These are phyloP conservation scores for Arthrocladium fulminans DNA, from an alignment of 2,329 filamentous ascomycete species.

Conservation along the genomic window DNA sequence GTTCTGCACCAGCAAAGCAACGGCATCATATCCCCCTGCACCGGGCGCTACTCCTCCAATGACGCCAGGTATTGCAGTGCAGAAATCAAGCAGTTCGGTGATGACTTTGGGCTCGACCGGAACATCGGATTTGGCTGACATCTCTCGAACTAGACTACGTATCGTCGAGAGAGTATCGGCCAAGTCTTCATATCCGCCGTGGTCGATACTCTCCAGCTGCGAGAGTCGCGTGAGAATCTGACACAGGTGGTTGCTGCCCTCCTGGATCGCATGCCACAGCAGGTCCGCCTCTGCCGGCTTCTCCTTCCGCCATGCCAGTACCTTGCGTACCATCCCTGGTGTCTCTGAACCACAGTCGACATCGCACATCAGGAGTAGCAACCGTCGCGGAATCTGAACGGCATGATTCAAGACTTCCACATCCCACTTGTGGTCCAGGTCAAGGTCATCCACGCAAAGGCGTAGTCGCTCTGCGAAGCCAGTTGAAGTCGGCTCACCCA, in stretches of 20 bases:
- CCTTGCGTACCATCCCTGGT: conserved; percentile 89
- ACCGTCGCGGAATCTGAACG: conserved; percentile 61
- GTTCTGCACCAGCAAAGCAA: conserved; percentile 70
- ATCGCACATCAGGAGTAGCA: conserved; percentile 85
- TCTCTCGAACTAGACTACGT: conserved; percentile 58
- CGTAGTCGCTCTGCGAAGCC: conserved; percentile 61
- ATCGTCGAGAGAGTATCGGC: conserved; percentile 43
- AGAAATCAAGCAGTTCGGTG: conserved; percentile 71
- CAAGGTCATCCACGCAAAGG: conserved; percentile 54
- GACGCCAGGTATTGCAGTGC: conserved; percentile 64
- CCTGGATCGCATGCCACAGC: conserved; percentile 69
- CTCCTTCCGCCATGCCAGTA: conserved; percentile 68
- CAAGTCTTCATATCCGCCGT: conserved; percentile 45
- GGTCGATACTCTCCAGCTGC: conserved; percentile 36
- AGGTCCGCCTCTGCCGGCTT: conserved; percentile 55
- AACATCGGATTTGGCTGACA: conserved; percentile 65
- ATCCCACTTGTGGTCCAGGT: conserved; percentile 58
- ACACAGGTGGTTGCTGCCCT: conserved; percentile 62
- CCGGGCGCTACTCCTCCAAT: conserved; percentile 88
- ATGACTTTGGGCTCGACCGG: conserved; percentile 85
- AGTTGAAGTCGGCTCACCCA: conserved; percentile 58
- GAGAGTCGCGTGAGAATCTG: conserved; percentile 49
- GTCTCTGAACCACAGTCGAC: conserved; percentile 91
- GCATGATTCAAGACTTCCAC: conserved; percentile 62
- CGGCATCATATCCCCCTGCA: conserved; percentile 86